These are phyloP conservation scores for Ustilago hordei DNA, from an alignment of 1,284 basidiomycete species.

Conservation along the genomic window DNA sequence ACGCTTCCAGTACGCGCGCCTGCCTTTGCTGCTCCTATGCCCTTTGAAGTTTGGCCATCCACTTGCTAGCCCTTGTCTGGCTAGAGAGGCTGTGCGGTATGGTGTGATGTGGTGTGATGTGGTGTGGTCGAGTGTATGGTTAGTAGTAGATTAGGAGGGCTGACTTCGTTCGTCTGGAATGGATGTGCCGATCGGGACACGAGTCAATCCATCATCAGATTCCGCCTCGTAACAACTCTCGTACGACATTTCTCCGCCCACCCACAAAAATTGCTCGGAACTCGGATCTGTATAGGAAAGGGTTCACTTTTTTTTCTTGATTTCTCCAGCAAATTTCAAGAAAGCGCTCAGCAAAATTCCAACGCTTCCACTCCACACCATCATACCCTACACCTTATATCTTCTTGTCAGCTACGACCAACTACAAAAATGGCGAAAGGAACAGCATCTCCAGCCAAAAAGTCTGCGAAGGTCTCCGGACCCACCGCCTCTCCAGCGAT, in stretches of 20 bases:
- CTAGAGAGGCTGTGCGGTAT: no score
- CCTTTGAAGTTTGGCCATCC: no score
- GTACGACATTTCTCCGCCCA: background rate
- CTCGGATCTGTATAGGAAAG: slow-evolving; percentile 7
- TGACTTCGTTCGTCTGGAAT: background rate
- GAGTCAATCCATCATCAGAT: background rate
- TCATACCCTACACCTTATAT: slow-evolving; percentile 1
- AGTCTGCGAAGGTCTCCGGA: slow-evolving; percentile 10
- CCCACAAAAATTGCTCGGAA: background rate
- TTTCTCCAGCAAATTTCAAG: slow-evolving; percentile 4
- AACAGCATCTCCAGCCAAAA: slow-evolving; percentile 20
- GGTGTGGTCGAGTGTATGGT: no score
- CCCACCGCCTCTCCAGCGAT: slow-evolving; percentile 17
- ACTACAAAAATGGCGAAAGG: slow-evolving; percentile 21
- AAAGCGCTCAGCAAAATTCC: slow-evolving; percentile 5
- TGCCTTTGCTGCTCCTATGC: no score
- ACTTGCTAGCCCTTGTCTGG: no score
- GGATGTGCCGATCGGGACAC: slow-evolving; percentile 9
- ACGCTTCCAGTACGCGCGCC: background rate
- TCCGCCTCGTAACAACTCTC: background rate
- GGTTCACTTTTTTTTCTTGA: slow-evolving; percentile 9
- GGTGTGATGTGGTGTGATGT: no score
- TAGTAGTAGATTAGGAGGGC: no score
- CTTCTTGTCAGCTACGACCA: background rate
- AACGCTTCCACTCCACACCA: background rate